Base-by-base conservation (phyloP, 2,329 filamentous ascomycete species). In the Botryotinia calthae region DNA sequence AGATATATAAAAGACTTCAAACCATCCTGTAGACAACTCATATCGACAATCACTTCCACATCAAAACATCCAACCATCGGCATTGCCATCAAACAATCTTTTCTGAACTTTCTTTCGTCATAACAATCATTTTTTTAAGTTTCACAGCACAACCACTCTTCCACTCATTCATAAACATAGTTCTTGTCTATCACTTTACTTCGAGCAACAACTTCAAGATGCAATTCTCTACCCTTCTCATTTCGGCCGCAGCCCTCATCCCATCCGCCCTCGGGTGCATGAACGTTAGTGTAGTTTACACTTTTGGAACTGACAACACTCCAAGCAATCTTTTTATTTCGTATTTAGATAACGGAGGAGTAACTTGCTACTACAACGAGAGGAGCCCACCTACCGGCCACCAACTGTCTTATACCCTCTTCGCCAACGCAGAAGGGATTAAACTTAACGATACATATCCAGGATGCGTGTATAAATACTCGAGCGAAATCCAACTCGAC, bases 181-280 rank as follows among this genome's bases (percentile, higher is more conserved):
- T 20, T 63, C n/a, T 44, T 42, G 25, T 28, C 61, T 44, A 22
- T 63, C 37, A 22, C 61, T 44, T 63, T 25, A 44, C 25, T 44
- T 31, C 56, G 10, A 22, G 4, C 25, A 63, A 42, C 61, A 9
- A 63, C 18, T 42, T 63, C 37, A 63, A 28, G 4, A 63, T 63
- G 61, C 61, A 63, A 63, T 63, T 63, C 40, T 63, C 61, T 63
- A 44, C 61, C 8, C 16, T 63, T 63, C 37, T 63, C 40, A 20
- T 63, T 22, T 63, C 37, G 14, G 37, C n/a, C 25, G 61, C 25
- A 63, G 37, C 61, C 37, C 40, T 63, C 18, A 14, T 63, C 16
- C 40, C 61, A 42, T 63, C 61, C 8, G 61, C 37, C n/a, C 61
- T 63, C 40, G 61, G 25, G 0, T 63, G 61, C 18, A 3, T 63